Evolutionary conservation across 495 filamentous ascomycete species (phyloP).

Genomic region (Glonium stellatum): DNA sequence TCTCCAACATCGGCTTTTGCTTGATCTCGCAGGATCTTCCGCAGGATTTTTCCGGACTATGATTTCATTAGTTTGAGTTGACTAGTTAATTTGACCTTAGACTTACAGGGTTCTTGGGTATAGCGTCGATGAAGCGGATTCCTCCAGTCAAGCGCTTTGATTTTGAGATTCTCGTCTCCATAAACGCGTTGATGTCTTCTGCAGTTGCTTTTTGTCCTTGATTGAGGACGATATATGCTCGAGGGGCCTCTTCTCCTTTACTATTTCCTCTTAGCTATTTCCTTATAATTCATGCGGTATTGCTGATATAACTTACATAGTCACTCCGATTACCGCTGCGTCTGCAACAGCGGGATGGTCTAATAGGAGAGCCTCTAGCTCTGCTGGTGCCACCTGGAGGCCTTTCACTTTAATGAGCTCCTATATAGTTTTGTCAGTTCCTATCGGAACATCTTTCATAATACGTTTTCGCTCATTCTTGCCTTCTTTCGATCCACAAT

Average conservation of each 20-base stretch:
- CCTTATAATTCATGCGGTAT: no score
- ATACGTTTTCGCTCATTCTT: background rate
- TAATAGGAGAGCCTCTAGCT: conserved; percentile 37
- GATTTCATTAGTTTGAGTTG: conserved; percentile 1
- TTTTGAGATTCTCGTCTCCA: conserved; percentile 28
- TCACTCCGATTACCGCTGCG: conserved; percentile 36
- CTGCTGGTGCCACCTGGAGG: conserved; percentile 38
- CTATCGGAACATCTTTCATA: background rate
- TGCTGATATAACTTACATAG: conserved; percentile 22
- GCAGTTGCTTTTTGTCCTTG: conserved; percentile 16
- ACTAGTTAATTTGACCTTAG: background rate
- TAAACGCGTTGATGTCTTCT: conserved; percentile 30
- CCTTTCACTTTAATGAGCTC: conserved; percentile 41
- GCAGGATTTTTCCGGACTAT: conserved; percentile 37
- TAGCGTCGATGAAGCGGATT: conserved; percentile 30
- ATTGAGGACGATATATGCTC: conserved; percentile 35
- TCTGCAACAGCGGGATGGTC: conserved; percentile 35
- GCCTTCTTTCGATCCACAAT: conserved; percentile 42
- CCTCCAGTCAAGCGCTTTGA: conserved; percentile 35
- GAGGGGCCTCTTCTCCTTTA: conserved; percentile 33
- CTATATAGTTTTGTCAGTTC: conserved; percentile 13
- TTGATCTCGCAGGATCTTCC: conserved; percentile 33
- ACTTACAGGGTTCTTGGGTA: conserved; percentile 39
- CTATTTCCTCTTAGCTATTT: conserved; percentile 5
- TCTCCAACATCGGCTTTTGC: conserved; percentile 31